These are phyloP conservation scores for Neurospora sp. DNA, from an alignment of 495 filamentous ascomycete genomes.

Conservation along the genomic window DNA sequence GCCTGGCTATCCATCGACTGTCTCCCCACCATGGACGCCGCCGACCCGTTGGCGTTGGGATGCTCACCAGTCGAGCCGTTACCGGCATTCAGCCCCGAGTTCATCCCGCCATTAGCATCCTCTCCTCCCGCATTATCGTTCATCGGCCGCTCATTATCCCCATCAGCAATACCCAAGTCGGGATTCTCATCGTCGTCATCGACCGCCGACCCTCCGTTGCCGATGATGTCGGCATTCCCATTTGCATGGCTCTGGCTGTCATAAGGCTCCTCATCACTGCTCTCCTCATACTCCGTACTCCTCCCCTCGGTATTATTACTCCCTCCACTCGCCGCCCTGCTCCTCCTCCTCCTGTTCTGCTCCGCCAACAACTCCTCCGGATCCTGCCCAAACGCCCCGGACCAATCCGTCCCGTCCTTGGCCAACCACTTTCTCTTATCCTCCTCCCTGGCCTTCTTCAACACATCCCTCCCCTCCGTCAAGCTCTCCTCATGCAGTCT, in stretches of 20 bases:
- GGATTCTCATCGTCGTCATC: conserved; percentile 16
- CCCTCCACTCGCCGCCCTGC: conserved; percentile 24
- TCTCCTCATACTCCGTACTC: conserved; percentile 38
- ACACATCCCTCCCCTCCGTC: conserved; percentile 65
- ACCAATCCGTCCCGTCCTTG: conserved; percentile 78
- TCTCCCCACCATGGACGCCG: conserved; percentile 3
- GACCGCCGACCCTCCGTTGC: background rate
- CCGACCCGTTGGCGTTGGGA: background rate
- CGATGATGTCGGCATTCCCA: background rate
- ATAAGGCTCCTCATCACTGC: conserved; percentile 16
- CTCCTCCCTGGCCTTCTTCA: conserved; percentile 55
- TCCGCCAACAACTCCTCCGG: conserved; percentile 31
- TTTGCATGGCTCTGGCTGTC: background rate
- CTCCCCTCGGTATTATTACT: conserved; percentile 16
- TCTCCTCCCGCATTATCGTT: background rate
- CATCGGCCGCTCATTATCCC: conserved; percentile 5
- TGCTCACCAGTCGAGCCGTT: background rate
- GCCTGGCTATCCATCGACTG: conserved; percentile 12
- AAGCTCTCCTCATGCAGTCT: conserved; percentile 72
- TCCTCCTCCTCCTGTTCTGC: conserved; percentile 15
- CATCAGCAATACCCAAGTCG: conserved; percentile 40
- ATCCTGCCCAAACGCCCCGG: conserved; percentile 67
- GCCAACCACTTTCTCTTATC: conserved; percentile 71
- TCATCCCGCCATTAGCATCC: conserved; percentile 1
- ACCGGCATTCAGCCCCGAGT: conserved; percentile 3